Evolutionary conservation across 2,329 filamentous ascomycete species (phyloP), one percentile per base, ranked within the genome.

Genomic region (Aureobasidium melanogenum): DNA sequence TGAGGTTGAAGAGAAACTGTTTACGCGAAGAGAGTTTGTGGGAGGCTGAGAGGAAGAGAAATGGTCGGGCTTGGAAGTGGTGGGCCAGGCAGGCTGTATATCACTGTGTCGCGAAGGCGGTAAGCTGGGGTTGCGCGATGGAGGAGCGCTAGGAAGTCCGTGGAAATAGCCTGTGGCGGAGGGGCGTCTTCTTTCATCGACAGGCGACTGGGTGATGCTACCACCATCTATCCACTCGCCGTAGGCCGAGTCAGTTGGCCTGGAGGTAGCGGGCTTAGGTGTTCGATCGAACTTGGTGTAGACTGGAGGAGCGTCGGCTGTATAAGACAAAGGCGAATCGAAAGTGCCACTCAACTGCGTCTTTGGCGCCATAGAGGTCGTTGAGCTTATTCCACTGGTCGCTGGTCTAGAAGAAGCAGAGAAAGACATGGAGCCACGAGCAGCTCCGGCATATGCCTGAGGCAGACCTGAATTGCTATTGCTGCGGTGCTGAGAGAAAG

Each of bases 61-160:
- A 10, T 41, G 28, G 19, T 61, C 63, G 12, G 58, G 9, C 10
- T 39, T 32, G 24, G 62, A 58, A 54, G 60, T 32, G 26, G 70
- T 62, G 56, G 61, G 55, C 32, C 71, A 75, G 34, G 70, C 69
- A 6, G 71, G 64, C 26, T 71, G 70, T 48, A 79, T 74, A 17
- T 74, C 74, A 12, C 76, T 74, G 60, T 83, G 79, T 51, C 81
- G 78, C 38, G 84, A 84, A 1, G 83, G 78, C 47, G 84, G 82
- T 50, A 83, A 73, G 69, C 78, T 84, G 44, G 76, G 73, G 62
- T 84, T 83, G 63, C 82, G 77, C n/a, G 82, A 80, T 3, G 75
- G 70, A 19, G 76, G 73, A 51, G 74, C 74, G 51, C 78, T 79
- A 1, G 71, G 66, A 47, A 73, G 72, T 12, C 66, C 67, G 5